Conservation (phyloP, 2,329 filamentous ascomycete genomes). For the Exophiala oligosperma region DNA sequence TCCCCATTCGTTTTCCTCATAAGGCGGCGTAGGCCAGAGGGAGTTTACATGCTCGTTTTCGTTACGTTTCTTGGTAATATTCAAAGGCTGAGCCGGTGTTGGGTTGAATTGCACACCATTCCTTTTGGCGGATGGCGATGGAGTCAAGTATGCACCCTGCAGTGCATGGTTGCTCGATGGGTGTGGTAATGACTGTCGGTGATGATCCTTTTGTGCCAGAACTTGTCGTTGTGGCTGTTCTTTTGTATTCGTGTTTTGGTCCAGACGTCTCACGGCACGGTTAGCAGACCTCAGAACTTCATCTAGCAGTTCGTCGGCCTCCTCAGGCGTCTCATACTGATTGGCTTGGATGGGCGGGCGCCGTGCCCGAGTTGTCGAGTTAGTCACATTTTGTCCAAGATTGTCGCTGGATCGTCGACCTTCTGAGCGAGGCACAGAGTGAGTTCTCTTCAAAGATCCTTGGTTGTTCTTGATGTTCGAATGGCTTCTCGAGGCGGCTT, state of each 20-base stretch:
- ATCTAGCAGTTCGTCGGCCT: slow-evolving; percentile 93
- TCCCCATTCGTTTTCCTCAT: slow-evolving; percentile 91
- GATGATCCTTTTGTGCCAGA: slow-evolving; percentile 37
- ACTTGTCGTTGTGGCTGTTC: slow-evolving; percentile 42
- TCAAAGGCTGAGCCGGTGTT: slow-evolving; percentile 63
- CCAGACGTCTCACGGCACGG: slow-evolving; percentile 71
- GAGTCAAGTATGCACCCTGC: slow-evolving; percentile 64
- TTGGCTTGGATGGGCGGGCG: slow-evolving; percentile 67
- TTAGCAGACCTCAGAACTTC: slow-evolving; percentile 80
- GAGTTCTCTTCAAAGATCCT: slow-evolving; percentile 26
- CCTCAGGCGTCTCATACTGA: slow-evolving; percentile 90
- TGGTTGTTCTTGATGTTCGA: slow-evolving; percentile 17
- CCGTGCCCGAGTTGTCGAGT: slow-evolving; percentile 77
- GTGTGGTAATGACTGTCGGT: slow-evolving; percentile 37
- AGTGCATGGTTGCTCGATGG: slow-evolving; percentile 17
- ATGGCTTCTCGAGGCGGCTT: slow-evolving; percentile 4
- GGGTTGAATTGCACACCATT: slow-evolving; percentile 73
- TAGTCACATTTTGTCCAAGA: slow-evolving; percentile 51
- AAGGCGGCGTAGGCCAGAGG: slow-evolving; percentile 94
- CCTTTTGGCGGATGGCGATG: slow-evolving; percentile 76
- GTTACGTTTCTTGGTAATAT: slow-evolving; percentile 62
- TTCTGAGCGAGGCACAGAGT: slow-evolving; percentile 27
- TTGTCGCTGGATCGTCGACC: slow-evolving; percentile 24
- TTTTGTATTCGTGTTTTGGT: slow-evolving; percentile 40
- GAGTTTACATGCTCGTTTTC: slow-evolving; percentile 54